phyloP scores from a whole-genome alignment of 2,329 filamentous ascomycete species.

The Tympanopsis confertula region DNA sequence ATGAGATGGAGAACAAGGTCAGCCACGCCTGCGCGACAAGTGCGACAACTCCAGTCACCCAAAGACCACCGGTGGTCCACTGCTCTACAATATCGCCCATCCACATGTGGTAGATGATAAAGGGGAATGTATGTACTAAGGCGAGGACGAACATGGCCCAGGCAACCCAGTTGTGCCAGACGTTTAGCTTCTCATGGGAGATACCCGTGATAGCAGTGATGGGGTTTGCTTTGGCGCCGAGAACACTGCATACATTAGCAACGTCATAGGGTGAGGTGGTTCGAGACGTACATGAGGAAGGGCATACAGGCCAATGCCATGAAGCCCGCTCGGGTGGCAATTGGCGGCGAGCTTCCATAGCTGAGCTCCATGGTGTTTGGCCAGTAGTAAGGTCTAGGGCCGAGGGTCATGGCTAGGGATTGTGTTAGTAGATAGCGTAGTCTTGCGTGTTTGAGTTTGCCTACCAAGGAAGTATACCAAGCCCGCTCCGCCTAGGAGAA shows the following conservation, averaged over 20 bases:
- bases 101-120: constrained; percentile 37
- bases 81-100: constrained; percentile 32
- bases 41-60: constrained; percentile 43
- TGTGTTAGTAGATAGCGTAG: constrained; percentile 4
- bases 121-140: constrained; percentile 47
- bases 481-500: constrained; percentile 24
- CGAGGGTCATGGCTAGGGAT: constrained; percentile 28
- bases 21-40: constrained; percentile 40
- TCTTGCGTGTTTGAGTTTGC: constrained; percentile 1
- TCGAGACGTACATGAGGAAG: constrained; percentile 29
- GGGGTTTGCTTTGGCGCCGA: constrained; percentile 41
- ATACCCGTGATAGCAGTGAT: constrained; percentile 41
- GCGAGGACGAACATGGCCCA: constrained; percentile 45
- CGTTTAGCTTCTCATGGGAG: constrained; percentile 42
- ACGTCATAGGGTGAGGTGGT: background rate
- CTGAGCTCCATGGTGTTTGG: constrained; percentile 22
- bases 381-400: constrained; percentile 43
- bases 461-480: constrained; percentile 31
- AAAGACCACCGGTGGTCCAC: constrained; percentile 31
- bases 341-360: constrained; percentile 37
- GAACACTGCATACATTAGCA: constrained; percentile 16
- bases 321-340: constrained; percentile 38
- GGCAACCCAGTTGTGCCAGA: constrained; percentile 41
- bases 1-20: constrained; percentile 38
- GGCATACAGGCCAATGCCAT: constrained; percentile 37